A percentile compares a stretch with the other conserved stretches of the same genome.
Conservation (phyloP, 108 stramenopile genomes). For the Cylindrotheca closterium region DNA sequence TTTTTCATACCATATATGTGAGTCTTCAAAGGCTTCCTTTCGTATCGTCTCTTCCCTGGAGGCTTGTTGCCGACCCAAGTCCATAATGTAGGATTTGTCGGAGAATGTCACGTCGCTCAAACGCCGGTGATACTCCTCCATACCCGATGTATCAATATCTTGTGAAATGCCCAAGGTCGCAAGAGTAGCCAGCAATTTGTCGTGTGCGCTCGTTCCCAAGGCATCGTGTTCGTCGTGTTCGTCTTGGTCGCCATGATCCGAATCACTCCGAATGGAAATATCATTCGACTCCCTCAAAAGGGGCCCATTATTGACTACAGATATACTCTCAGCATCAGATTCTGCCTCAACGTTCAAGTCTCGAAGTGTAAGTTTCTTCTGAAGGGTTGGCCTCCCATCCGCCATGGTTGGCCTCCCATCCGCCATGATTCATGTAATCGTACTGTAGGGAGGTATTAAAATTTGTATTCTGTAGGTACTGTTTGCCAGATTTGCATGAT, state of each 20-base stretch:
- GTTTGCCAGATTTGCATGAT: no score
- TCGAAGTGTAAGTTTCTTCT: no score
- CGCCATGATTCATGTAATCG: no score
- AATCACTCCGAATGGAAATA: no score
- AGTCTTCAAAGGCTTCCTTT: slow-evolving; percentile 26
- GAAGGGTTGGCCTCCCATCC: no score
- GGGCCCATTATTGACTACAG: no score
- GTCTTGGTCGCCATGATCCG: neutral
- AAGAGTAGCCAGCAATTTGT: neutral
- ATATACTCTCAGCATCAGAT: no score
- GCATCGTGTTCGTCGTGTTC: neutral
- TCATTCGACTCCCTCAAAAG: no score
- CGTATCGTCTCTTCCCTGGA: slow-evolving; percentile 11
- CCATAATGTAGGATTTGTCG: slow-evolving; percentile 26
- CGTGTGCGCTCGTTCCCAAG: neutral
- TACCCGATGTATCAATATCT: neutral
- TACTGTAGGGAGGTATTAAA: no score
- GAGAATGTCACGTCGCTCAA: slow-evolving; percentile 18
- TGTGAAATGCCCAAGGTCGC: neutral
- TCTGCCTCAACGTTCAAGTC: no score
- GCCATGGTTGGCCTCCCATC: no score
- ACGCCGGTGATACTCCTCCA: neutral
- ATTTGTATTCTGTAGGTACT: no score
- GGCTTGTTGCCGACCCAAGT: slow-evolving; percentile 29
- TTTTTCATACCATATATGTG: slow-evolving; percentile 13